Conservation (phyloP, 2,329 filamentous ascomycete species). For the Exophiala sp. region DNA sequence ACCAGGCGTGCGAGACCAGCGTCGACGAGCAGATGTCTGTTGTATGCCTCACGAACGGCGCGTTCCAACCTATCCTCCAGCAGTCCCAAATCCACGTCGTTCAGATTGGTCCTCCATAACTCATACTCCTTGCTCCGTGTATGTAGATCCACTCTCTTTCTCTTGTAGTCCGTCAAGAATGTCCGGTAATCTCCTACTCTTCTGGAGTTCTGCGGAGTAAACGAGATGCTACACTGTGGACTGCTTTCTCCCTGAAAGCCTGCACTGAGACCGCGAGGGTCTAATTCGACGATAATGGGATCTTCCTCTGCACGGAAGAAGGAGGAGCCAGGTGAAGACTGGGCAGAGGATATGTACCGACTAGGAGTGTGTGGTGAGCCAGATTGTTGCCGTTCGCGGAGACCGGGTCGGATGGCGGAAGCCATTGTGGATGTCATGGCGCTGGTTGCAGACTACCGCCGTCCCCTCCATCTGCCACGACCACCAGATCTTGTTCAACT, state of each 20-base stretch:
- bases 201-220: slow-evolving; percentile 68
- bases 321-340: slow-evolving; percentile 52
- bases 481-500: neutral
- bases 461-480: neutral
- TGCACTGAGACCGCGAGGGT: slow-evolving; percentile 68
- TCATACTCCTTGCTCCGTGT: slow-evolving; percentile 51
- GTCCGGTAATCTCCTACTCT: slow-evolving; percentile 74
- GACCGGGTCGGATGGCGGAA: slow-evolving; percentile 24
- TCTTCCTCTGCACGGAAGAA: slow-evolving; percentile 70
- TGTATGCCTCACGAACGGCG: slow-evolving; percentile 71
- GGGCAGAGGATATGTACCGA: slow-evolving; percentile 50
- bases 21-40: slow-evolving; percentile 59
- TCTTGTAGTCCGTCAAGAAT: slow-evolving; percentile 54
- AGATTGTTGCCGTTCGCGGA: slow-evolving; percentile 23
- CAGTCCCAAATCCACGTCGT: slow-evolving; percentile 66
- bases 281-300: slow-evolving; percentile 73
- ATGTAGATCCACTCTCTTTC: slow-evolving; percentile 39
- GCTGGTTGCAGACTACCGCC: neutral
- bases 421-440: slow-evolving; percentile 22
- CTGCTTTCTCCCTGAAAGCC: slow-evolving; percentile 80
- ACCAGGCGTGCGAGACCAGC: slow-evolving; percentile 66
- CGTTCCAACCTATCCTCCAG: slow-evolving; percentile 84
- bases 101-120: slow-evolving; percentile 72
- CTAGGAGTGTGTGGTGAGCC: slow-evolving; percentile 53
- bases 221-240: slow-evolving; percentile 65